Base-by-base conservation (phyloP, 352 stramenopile species). In the Globisporangium barbulae region DNA sequence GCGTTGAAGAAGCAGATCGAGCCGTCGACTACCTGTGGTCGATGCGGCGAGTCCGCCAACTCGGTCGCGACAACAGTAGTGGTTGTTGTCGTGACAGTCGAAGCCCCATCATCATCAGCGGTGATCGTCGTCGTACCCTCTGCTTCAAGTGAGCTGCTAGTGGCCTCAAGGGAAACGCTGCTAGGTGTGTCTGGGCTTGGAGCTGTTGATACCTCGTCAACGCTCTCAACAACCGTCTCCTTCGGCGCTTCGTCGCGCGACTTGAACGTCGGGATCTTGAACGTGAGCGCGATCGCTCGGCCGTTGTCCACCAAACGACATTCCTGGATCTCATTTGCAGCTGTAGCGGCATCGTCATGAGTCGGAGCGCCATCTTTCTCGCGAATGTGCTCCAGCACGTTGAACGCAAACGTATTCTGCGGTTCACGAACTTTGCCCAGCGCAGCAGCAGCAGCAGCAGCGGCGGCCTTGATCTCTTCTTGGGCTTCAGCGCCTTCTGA, bases 1-100 rank as follows among this genome's bases (percentile, higher is more conserved):
- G 69, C 68, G 63, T 93, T 85, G 59, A 74, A 90, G 35, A 93
- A 89, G 63, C 84, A 93, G 33, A 91, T 63, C 55, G 78, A 60
- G 19, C 84, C 84, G 42, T 93, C 84, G 9, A 72, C 61, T 33
- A 89, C 71, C 31, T 89, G 83, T 7, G 81, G 72, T n/a, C 68
- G 49, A 68, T 73, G 50, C 0, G 42, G 17, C 19, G 19, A 17
- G 5, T 54, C 28, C 25, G 28, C 49, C 31, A 22, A 31, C 22
- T 44, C 52, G 3, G 7, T 52, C 0, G 21, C 10, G 25, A 39
- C 35, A 48, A 22, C 33, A 45, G 47, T 35, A 7, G 33, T 25
- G 9, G 31, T 55, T 25, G 5, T 49, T 21, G 13, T n/a, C 22
- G 22, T 53, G 0, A 12, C 30, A 21, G 28, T 49, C 39, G 10